Evolutionary conservation across 1,139 yeast species (phyloP).

Genomic region (Suhomyces terraborum): DNA sequence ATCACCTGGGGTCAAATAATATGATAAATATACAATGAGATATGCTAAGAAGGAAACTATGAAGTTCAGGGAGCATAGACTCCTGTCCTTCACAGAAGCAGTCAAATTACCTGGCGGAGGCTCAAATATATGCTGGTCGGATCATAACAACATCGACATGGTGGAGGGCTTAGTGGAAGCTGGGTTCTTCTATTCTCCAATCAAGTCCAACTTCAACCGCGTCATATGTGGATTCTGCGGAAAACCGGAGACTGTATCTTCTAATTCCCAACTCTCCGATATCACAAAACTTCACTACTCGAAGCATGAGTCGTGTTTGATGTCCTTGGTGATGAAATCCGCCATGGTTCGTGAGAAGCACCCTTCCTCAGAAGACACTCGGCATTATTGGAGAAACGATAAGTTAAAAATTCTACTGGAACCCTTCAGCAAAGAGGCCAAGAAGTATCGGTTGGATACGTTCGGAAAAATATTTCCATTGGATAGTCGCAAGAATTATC

Average conservation of each 20-base stretch:
- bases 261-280: constrained; percentile 31
- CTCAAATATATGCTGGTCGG: constrained; percentile 22
- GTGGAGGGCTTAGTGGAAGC: constrained; percentile 53
- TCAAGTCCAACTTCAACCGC: constrained; percentile 44
- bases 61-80: constrained; percentile 27
- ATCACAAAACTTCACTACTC: constrained; percentile 49
- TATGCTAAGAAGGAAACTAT: constrained; percentile 18
- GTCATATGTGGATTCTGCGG: constrained; percentile 66
- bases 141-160: constrained; percentile 38
- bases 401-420: constrained; percentile 15
- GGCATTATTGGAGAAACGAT: constrained; percentile 17
- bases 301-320: constrained; percentile 27
- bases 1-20: too few species aligned
- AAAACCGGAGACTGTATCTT: constrained; percentile 38
- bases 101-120: constrained; percentile 13
- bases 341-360: constrained; percentile 16
- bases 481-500: constrained; percentile 35
- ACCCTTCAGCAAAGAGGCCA: constrained; percentile 39
- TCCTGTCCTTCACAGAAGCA: constrained; percentile 29
- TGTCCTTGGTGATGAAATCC: constrained; percentile 32
- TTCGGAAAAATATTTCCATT: constrained; percentile 59
- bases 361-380: constrained; percentile 8
- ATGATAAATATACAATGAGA: constrained; percentile 12
- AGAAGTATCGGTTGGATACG: constrained; percentile 50
- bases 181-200: constrained; percentile 74